These are phyloP conservation scores for Russula compacta DNA, from an alignment of 768 basidiomycete genomes.

Conservation along the genomic window DNA sequence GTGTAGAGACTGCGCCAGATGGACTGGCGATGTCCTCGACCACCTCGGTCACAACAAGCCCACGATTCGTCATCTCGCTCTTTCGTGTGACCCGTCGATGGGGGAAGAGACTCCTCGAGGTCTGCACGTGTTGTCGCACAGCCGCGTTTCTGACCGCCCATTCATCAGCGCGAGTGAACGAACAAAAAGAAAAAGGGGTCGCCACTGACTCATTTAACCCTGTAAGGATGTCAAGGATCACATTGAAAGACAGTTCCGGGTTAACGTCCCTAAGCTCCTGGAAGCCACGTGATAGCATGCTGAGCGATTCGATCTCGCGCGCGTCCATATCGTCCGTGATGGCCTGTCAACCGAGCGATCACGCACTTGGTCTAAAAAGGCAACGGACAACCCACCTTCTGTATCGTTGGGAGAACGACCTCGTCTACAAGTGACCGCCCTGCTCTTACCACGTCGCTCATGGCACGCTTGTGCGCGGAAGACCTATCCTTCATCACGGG, in stretches of 20 bases:
- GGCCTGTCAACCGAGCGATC: slow-evolving; percentile 33
- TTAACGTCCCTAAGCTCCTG: slow-evolving; percentile 75
- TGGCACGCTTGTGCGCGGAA: slow-evolving; percentile 36
- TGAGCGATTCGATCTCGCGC: slow-evolving; percentile 77
- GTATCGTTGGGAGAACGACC: slow-evolving; percentile 71
- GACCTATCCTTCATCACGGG: slow-evolving; percentile 33
- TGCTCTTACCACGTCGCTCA: slow-evolving; percentile 54
- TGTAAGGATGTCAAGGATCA: slow-evolving; percentile 81
- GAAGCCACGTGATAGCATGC: slow-evolving; percentile 87
- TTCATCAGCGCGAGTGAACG: no score
- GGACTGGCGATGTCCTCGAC: slow-evolving; percentile 42
- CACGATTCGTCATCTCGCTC: slow-evolving; percentile 79
- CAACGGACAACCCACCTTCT: slow-evolving; percentile 40
- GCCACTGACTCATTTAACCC: slow-evolving; percentile 82
- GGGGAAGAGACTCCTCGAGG: slow-evolving; percentile 70
- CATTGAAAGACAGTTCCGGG: slow-evolving; percentile 75
- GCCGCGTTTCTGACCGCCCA: slow-evolving; percentile 65
- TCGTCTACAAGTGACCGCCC: slow-evolving; percentile 70
- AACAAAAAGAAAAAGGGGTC: not conserved
- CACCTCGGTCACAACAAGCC: slow-evolving; percentile 75
- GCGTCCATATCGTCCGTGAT: slow-evolving; percentile 83
- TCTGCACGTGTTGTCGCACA: slow-evolving; percentile 78
- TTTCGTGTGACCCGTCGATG: slow-evolving; percentile 69
- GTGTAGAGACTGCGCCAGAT: not conserved
- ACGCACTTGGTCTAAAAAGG: slow-evolving; percentile 42